Evolutionary conservation across 371 early-diverging fungal genomes (phyloP), one percentile per base, ranked within the genome.

Genomic region (Rhizopus delemar): DNA sequence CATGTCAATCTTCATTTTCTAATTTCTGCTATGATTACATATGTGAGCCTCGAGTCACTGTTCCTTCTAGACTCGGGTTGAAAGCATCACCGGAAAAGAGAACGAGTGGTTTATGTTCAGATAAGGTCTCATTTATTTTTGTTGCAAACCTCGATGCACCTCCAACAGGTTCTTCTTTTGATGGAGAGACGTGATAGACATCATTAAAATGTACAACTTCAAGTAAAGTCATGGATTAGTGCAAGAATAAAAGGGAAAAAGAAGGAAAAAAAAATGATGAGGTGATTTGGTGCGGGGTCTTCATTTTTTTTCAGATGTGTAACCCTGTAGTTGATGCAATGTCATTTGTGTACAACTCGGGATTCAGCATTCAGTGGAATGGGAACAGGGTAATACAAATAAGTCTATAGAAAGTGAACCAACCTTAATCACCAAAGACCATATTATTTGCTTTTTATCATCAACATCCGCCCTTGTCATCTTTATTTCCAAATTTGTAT

Each of bases 21-120:
- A 8, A 58, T 33, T 8, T 8, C 4, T 11, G 8, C 9, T 41
- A 12, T 5, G 28, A 62, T 59, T 69, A 74, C 84, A 87, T 82
- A 53, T 87, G 87, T 41, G 65, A 57, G 11, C 88, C 88, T 54
- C 82, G 78, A 6, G 86, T 83, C 12, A 87, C 71, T 33, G 81
- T 76, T 51, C 81, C 78, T 56, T 87, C 86, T 31, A 85, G 63
- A 49, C 78, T 76, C 6, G 88, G 88, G 39, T 81, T 84, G 56
- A 86, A 87, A 12, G 74, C 82, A 53, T 87, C 88, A 8, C 87
- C 87, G 34, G 81, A 80, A 54, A 86, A 86, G 34, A 85, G 61
- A 6, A 83, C 72, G 32, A 82, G 62, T 15, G 81, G 65, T 7
- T 58, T 64, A 15, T 60, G 61, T 22, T 52, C 46, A 36, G 57